Percentiles rank a stretch among this genome's conserved stretches.
Evolutionary conservation across 2,329 filamentous ascomycete species (phyloP).

Genomic region (Claviceps lovelessii): DNA sequence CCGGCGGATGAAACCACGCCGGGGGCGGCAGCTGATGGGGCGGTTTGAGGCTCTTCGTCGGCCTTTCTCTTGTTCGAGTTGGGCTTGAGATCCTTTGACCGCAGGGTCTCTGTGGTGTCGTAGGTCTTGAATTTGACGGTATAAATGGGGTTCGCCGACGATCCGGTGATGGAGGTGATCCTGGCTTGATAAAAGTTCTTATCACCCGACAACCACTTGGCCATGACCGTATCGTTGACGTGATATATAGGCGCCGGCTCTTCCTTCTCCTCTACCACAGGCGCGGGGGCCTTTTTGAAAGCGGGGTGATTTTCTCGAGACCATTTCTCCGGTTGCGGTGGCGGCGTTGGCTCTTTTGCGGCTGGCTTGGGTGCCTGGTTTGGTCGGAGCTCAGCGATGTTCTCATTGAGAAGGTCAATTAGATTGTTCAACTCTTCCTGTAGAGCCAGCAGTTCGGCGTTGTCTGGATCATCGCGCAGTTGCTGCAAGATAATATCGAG

Average conservation of each 20-base stretch:
- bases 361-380: slow-evolving; percentile 31
- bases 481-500: slow-evolving; percentile 65
- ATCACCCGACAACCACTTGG: slow-evolving; percentile 83
- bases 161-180: slow-evolving; percentile 88
- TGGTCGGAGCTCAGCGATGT: slow-evolving; percentile 63
- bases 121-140: slow-evolving; percentile 93
- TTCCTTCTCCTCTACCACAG: slow-evolving; percentile 35
- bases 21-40: slow-evolving; percentile 26
- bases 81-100: slow-evolving; percentile 71
- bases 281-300: slow-evolving; percentile 40
- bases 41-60: slow-evolving; percentile 60
- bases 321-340: slow-evolving; percentile 54
- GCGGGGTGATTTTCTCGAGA: slow-evolving; percentile 69
- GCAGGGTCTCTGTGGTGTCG: slow-evolving; percentile 66
- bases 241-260: slow-evolving; percentile 48
- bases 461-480: slow-evolving; percentile 67
- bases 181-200: slow-evolving; percentile 81
- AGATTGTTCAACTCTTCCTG: slow-evolving; percentile 70
- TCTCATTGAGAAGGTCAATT: slow-evolving; percentile 64
- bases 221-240: slow-evolving; percentile 80
- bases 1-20: slow-evolving; percentile 39
- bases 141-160: slow-evolving; percentile 79
- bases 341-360: slow-evolving; percentile 30
- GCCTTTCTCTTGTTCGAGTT: slow-evolving; percentile 73
- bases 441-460: slow-evolving; percentile 61